Conservation (phyloP, 2,329 filamentous ascomycete genomes). For the Ophiocordyceps australis region DNA sequence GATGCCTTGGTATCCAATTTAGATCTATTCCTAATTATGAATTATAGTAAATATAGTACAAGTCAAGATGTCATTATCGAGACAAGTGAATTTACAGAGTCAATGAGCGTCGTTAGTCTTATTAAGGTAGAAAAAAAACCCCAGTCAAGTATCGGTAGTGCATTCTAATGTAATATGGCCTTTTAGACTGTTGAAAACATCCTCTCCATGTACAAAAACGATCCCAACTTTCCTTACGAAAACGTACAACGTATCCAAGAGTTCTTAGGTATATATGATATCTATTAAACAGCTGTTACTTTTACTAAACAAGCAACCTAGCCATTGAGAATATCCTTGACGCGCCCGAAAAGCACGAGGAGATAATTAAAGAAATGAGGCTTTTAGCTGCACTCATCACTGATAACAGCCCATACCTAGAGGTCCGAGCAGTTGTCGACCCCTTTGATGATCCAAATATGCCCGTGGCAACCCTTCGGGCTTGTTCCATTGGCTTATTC, state of each 20-base stretch:
- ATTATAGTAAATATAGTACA: too few relatives aligned
- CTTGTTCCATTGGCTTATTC: slow-evolving; percentile 28
- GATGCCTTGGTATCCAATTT: too few relatives aligned
- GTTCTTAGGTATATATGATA: slow-evolving; percentile 14
- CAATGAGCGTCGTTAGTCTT: too few relatives aligned
- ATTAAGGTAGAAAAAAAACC: too few relatives aligned
- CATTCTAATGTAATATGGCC: too few relatives aligned
- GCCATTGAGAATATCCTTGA: slow-evolving; percentile 12
- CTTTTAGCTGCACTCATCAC: slow-evolving; percentile 30
- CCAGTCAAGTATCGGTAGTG: too few relatives aligned
- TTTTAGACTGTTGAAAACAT: too few relatives aligned
- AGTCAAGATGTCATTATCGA: too few relatives aligned
- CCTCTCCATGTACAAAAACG: slow-evolving; percentile 13
- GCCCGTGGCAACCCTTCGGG: slow-evolving; percentile 31
- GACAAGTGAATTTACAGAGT: too few relatives aligned
- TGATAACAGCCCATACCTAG: slow-evolving; percentile 35
- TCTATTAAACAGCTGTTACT: not conserved
- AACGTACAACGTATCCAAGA: slow-evolving; percentile 16
- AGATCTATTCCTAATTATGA: too few relatives aligned
- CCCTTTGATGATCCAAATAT: slow-evolving; percentile 30
- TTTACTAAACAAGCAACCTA: slow-evolving; percentile 1
- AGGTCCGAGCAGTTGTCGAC: slow-evolving; percentile 33
- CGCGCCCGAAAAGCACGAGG: slow-evolving; percentile 17
- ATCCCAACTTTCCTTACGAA: slow-evolving; percentile 18
- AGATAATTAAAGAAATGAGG: slow-evolving; percentile 30